These are phyloP conservation scores for Aristolochia californica DNA, from an alignment of 164 flowering plant genomes.

Conservation along the genomic window DNA sequence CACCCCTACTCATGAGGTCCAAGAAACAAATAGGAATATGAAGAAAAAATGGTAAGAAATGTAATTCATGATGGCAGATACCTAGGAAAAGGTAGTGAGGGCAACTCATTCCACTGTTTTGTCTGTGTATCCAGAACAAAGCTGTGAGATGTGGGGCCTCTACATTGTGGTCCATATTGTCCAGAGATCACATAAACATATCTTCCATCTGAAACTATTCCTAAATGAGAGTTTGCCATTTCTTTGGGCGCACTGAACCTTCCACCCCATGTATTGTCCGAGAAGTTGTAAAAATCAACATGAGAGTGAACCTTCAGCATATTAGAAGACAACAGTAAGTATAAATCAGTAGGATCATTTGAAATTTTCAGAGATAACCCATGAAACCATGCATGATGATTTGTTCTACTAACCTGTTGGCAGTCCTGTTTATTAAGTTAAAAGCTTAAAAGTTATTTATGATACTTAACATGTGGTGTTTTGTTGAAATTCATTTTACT, in stretches of 20 bases:
- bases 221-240: slow-evolving; percentile 96
- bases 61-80: slow-evolving; percentile 15
- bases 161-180: slow-evolving; percentile 93
- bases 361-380: background rate
- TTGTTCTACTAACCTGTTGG: too few species aligned
- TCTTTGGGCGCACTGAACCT: slow-evolving; percentile 83
- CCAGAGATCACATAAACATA: slow-evolving; percentile 76
- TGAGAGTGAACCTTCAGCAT: slow-evolving; percentile 74
- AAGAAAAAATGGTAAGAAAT: background rate
- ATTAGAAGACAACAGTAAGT: background rate
- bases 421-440: too few species aligned
- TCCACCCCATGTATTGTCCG: slow-evolving; percentile 70
- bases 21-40: too few species aligned
- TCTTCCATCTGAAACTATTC: slow-evolving; percentile 86
- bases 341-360: background rate
- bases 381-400: background rate
- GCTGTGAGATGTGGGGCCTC: slow-evolving; percentile 57
- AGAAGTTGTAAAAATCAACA: slow-evolving; percentile 79
- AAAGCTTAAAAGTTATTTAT: too few species aligned
- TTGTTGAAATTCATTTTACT: background rate
- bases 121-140: slow-evolving; percentile 72
- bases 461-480: background rate
- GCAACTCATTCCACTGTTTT: slow-evolving; percentile 55
- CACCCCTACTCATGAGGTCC: too few species aligned
- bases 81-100: slow-evolving; percentile 85